These are phyloP conservation scores for Aspergillus oerlinghausenensis DNA, from an alignment of 2,329 filamentous ascomycete genomes.

Conservation along the genomic window DNA sequence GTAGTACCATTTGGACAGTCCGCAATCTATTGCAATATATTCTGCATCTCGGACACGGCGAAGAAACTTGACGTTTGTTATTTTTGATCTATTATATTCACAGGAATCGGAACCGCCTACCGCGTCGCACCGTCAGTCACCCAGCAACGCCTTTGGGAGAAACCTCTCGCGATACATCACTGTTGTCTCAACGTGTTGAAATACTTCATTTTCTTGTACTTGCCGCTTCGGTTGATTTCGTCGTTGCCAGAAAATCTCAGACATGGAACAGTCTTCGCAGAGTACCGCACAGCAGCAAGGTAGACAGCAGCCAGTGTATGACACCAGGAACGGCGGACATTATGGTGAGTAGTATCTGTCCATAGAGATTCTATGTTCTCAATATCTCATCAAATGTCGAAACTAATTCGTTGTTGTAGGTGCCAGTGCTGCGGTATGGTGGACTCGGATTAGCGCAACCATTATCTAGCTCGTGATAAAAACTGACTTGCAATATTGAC, in stretches of 20 bases:
- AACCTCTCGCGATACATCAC: neutral
- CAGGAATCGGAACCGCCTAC: neutral
- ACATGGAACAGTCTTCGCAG: slow-evolving; percentile 55
- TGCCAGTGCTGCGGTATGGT: slow-evolving; percentile 63
- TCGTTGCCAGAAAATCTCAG: neutral
- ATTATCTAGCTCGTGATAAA: neutral
- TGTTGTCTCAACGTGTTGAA: neutral
- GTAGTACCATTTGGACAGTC: neutral
- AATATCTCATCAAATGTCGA: neutral
- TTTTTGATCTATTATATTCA: neutral
- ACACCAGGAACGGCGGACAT: slow-evolving; percentile 68
- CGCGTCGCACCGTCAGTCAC: neutral
- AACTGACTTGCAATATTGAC: slow-evolving; percentile 19
- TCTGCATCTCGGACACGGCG: neutral
- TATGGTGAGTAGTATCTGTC: slow-evolving; percentile 55
- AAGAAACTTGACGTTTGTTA: neutral
- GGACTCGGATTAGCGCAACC: slow-evolving; percentile 3
- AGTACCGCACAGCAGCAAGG: slow-evolving; percentile 55
- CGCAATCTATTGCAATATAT: neutral
- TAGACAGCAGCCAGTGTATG: slow-evolving; percentile 63
- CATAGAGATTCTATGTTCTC: neutral
- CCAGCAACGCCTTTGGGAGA: neutral
- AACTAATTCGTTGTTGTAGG: slow-evolving; percentile 41
- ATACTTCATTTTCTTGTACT: neutral
- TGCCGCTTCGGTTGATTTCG: neutral